phyloP scores from a whole-genome alignment of 2,329 filamentous ascomycete genomes.

The Penicillium vulpinum region DNA sequence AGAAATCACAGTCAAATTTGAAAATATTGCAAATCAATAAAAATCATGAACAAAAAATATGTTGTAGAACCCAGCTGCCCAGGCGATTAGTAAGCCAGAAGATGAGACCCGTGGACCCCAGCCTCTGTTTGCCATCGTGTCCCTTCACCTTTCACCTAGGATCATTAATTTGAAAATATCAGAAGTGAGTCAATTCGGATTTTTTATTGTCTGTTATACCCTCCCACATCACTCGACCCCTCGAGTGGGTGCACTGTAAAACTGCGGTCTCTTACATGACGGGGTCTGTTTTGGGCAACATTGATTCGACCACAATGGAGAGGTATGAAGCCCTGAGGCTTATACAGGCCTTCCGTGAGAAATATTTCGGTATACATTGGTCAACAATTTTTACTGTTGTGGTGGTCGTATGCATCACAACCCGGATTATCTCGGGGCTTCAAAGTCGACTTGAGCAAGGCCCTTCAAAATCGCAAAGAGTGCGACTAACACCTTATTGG shows the following conservation, averaged over 20 bases:
- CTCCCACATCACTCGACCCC: background rate
- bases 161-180: background rate
- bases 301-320: conserved; percentile 16
- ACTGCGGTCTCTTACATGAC: background rate
- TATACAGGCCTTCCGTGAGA: conserved; percentile 24
- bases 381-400: conserved; percentile 30
- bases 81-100: background rate
- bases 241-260: background rate
- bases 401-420: conserved; percentile 37
- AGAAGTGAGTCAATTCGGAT: background rate
- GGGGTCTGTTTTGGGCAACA: background rate
- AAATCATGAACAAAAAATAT: background rate
- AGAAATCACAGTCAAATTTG: background rate
- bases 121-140: background rate
- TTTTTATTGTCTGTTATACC: background rate
- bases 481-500: conserved; percentile 60
- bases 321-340: conserved; percentile 19
- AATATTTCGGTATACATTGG: conserved; percentile 24
- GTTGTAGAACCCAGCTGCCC: background rate
- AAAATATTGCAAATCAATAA: background rate
- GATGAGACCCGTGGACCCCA: background rate
- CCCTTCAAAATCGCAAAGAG: conserved; percentile 33
- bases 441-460: conserved; percentile 27
- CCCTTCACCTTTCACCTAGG: background rate
- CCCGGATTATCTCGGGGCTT: conserved; percentile 41